phyloP scores from a whole-genome alignment of 2,329 filamentous ascomycete genomes.

The Pseudogymnoascus sp. region DNA sequence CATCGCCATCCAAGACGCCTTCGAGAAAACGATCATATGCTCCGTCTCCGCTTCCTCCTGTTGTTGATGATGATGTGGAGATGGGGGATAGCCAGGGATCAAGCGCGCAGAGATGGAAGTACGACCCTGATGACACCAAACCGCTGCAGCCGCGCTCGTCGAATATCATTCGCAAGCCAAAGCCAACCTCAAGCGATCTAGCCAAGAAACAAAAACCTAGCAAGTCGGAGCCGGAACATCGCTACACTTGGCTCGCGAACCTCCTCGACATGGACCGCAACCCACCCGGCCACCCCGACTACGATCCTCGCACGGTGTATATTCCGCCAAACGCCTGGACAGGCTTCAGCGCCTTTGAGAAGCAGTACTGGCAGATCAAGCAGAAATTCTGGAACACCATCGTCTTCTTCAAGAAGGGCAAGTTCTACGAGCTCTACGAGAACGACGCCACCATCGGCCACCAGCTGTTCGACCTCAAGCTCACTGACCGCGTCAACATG shows the following conservation, averaged over 20 bases:
- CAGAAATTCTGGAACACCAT: conserved; percentile 96
- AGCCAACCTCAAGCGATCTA: conserved; percentile 16
- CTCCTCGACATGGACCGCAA: conserved; percentile 79
- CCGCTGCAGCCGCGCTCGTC: conserved; percentile 43
- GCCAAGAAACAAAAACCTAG: conserved; percentile 55
- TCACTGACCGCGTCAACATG: conserved; percentile 98
- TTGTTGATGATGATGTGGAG: conserved; percentile 37
- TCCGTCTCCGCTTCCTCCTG: conserved; percentile 42
- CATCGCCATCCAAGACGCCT: conserved; percentile 41
- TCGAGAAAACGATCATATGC: conserved; percentile 59
- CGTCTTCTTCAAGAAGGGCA: conserved; percentile 99
- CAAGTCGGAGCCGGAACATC: conserved; percentile 73
- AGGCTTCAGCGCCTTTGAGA: conserved; percentile 90
- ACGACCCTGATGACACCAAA: conserved; percentile 54
- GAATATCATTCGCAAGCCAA: conserved; percentile 33
- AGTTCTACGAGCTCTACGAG: conserved; percentile 98
- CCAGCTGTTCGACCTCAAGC: conserved; percentile 93
- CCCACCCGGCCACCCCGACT: conserved; percentile 73
- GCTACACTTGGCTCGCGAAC: conserved; percentile 87
- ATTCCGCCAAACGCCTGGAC: conserved; percentile 75
- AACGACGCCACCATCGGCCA: conserved; percentile 96
- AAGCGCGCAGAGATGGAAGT: conserved; percentile 78
- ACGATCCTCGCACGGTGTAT: conserved; percentile 84
- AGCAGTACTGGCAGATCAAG: conserved; percentile 99
- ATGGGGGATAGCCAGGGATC: conserved; percentile 55